Conservation (phyloP, 2,329 filamentous ascomycete species). For the Raffaelea ambrosiae region DNA sequence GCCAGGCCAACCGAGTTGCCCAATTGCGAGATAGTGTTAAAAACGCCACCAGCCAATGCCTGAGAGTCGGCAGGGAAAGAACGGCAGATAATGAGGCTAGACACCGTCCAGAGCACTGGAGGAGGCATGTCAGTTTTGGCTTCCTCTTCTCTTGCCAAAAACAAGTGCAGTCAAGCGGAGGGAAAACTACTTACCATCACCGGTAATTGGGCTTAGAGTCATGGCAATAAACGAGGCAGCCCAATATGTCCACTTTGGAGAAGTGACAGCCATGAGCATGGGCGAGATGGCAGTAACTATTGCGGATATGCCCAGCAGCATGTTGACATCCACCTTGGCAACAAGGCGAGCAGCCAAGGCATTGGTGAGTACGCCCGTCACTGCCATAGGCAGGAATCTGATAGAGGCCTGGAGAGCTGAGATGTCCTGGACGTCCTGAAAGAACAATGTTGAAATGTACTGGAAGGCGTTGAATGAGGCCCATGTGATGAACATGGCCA, state of each 20-base stretch:
- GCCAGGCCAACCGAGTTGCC: slow-evolving; percentile 45
- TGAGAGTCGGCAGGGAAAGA: slow-evolving; percentile 46
- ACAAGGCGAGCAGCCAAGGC: slow-evolving; percentile 30
- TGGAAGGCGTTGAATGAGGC: slow-evolving; percentile 38
- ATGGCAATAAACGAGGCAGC: slow-evolving; percentile 33
- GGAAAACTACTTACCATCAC: slow-evolving; percentile 20
- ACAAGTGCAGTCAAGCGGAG: no score
- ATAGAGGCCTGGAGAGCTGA: slow-evolving; percentile 37
- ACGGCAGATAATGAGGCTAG: slow-evolving; percentile 43
- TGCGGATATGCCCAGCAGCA: slow-evolving; percentile 14
- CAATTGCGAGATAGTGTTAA: slow-evolving; percentile 50
- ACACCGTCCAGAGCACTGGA: slow-evolving; percentile 44
- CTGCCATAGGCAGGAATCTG: slow-evolving; percentile 34
- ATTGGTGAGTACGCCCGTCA: slow-evolving; percentile 10
- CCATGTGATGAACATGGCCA: slow-evolving; percentile 38
- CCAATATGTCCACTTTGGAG: slow-evolving; percentile 41
- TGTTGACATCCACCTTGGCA: slow-evolving; percentile 18
- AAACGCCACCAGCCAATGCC: slow-evolving; percentile 50
- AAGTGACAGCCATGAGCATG: slow-evolving; percentile 42
- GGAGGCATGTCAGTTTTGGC: no score
- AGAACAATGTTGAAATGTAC: slow-evolving; percentile 40
- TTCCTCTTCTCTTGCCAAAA: no score
- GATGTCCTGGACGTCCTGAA: slow-evolving; percentile 37
- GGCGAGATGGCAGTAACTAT: slow-evolving; percentile 37
- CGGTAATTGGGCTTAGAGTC: slow-evolving; percentile 33